These are phyloP conservation scores for Neoascochyta sp. DNA, from an alignment of 2,329 filamentous ascomycete species.

Conservation along the genomic window DNA sequence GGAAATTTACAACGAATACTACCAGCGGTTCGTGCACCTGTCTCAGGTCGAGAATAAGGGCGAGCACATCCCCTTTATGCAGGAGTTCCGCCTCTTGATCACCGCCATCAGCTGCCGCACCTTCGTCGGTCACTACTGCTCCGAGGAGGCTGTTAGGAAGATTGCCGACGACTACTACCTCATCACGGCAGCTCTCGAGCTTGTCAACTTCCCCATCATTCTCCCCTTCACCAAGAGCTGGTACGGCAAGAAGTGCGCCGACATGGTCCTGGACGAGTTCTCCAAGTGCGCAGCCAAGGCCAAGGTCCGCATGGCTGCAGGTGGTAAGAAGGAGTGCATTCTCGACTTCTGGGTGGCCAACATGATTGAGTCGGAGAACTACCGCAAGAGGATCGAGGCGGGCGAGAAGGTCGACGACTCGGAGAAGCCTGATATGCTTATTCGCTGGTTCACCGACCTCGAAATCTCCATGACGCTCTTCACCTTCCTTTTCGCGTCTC, in stretches of 20 bases:
- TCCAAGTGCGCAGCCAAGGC: conserved; percentile 88
- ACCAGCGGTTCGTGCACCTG: conserved; percentile 70
- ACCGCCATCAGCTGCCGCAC: conserved; percentile 91
- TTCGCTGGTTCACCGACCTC: conserved; percentile 83
- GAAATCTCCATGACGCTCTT: conserved; percentile 93
- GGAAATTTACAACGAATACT: conserved; percentile 85
- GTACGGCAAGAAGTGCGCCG: conserved; percentile 94
- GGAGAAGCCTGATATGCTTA: conserved; percentile 76
- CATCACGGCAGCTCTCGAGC: conserved; percentile 89
- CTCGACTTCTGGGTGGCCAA: conserved; percentile 82
- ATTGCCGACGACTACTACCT: conserved; percentile 96
- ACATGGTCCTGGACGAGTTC: conserved; percentile 88
- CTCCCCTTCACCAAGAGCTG: conserved; percentile 91
- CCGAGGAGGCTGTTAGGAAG: conserved; percentile 84
- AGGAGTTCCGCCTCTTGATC: conserved; percentile 88
- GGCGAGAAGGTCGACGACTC: conserved; percentile 58
- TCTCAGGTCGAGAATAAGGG: conserved; percentile 65
- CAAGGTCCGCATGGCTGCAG: conserved; percentile 86
- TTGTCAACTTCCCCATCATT: conserved; percentile 87
- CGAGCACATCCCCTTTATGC: conserved; percentile 83
- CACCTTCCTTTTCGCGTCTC: conserved; percentile 94
- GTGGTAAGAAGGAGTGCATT: conserved; percentile 83
- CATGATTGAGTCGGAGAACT: conserved; percentile 83
- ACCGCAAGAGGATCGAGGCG: conserved; percentile 72
- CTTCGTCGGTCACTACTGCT: conserved; percentile 96